These are phyloP conservation scores for Nelumbo lutea DNA, from an alignment of 164 flowering plant genomes.

Conservation along the genomic window DNA sequence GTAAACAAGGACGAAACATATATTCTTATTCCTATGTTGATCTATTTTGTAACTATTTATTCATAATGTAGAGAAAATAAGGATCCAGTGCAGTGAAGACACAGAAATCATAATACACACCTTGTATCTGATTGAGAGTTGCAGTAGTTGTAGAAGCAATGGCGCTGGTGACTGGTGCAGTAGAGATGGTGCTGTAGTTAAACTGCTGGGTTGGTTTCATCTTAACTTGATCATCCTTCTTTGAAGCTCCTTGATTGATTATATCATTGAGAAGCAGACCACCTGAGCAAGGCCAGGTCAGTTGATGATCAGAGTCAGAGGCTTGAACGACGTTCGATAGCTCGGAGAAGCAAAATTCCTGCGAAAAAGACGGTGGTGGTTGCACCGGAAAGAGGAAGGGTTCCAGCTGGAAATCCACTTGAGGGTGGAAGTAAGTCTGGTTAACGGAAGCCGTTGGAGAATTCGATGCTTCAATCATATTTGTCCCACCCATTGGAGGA, in stretches of 20 bases:
- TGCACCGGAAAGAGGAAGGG: slow-evolving; percentile 51
- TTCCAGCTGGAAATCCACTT: slow-evolving; percentile 26
- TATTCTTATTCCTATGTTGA: too few relatives aligned
- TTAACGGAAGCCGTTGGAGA: slow-evolving; percentile 53
- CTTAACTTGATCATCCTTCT: slow-evolving; percentile 34
- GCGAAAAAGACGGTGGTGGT: slow-evolving; percentile 20
- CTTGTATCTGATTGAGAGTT: slow-evolving; percentile 33
- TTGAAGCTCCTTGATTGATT: slow-evolving; percentile 31
- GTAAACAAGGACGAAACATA: too few relatives aligned
- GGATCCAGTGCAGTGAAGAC: too few relatives aligned
- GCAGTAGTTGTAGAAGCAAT: slow-evolving; percentile 20
- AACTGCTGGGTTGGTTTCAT: slow-evolving; percentile 30
- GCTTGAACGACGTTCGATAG: slow-evolving; percentile 29
- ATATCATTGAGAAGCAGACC: slow-evolving; percentile 48
- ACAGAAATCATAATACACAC: slow-evolving; percentile 20
- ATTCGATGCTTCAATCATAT: slow-evolving; percentile 26
- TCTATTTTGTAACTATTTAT: too few relatives aligned
- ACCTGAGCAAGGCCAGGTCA: slow-evolving; percentile 28
- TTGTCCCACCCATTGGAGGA: slow-evolving; percentile 14
- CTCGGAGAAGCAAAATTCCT: slow-evolving; percentile 54
- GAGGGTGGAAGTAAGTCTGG: slow-evolving; percentile 34
- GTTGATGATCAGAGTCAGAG: slow-evolving; percentile 15
- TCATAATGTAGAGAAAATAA: too few relatives aligned
- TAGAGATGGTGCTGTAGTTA: slow-evolving; percentile 18
- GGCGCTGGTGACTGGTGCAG: slow-evolving; percentile 6